These are phyloP conservation scores for Fusarium staphyleae DNA, from an alignment of 2,329 filamentous ascomycete species.

Conservation along the genomic window DNA sequence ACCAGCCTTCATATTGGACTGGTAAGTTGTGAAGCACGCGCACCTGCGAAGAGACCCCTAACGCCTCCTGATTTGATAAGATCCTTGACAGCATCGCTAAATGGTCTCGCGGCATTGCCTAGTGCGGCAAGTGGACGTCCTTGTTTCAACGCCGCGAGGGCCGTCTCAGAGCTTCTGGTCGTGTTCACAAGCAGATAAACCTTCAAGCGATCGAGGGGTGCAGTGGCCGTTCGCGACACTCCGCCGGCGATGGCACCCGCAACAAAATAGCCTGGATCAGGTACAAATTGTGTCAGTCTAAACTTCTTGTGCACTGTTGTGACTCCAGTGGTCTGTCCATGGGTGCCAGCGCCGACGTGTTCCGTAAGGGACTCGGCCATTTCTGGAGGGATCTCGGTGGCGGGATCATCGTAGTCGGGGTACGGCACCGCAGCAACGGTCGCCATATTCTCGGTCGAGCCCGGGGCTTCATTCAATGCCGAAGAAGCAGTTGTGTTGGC, in stretches of 20 bases:
- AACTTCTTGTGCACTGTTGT: slow-evolving; percentile 51
- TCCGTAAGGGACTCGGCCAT: slow-evolving; percentile 34
- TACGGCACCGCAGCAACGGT: slow-evolving; percentile 29
- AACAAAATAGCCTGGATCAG: slow-evolving; percentile 95
- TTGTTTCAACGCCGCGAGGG: slow-evolving; percentile 71
- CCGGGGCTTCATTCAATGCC: slow-evolving; percentile 25
- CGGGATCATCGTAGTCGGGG: slow-evolving; percentile 33
- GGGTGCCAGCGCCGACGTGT: slow-evolving; percentile 48
- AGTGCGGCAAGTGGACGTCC: slow-evolving; percentile 71
- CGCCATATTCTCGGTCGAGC: slow-evolving; percentile 29
- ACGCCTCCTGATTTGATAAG: slow-evolving; percentile 87
- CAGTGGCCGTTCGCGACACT: slow-evolving; percentile 92
- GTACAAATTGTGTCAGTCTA: slow-evolving; percentile 73
- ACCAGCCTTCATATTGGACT: background rate
- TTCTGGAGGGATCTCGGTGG: slow-evolving; percentile 36
- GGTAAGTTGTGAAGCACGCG: slow-evolving; percentile 41
- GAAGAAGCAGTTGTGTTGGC: slow-evolving; percentile 7
- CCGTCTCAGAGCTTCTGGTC: slow-evolving; percentile 56
- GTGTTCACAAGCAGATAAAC: slow-evolving; percentile 97
- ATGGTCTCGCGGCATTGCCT: slow-evolving; percentile 71
- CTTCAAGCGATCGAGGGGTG: slow-evolving; percentile 94
- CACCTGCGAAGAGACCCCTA: slow-evolving; percentile 91
- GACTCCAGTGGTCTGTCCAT: slow-evolving; percentile 45
- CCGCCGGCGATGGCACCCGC: slow-evolving; percentile 94
- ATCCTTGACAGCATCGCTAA: slow-evolving; percentile 76